phyloP scores from a whole-genome alignment of 192 early-diverging fungal species.

The Podila verticillata region DNA sequence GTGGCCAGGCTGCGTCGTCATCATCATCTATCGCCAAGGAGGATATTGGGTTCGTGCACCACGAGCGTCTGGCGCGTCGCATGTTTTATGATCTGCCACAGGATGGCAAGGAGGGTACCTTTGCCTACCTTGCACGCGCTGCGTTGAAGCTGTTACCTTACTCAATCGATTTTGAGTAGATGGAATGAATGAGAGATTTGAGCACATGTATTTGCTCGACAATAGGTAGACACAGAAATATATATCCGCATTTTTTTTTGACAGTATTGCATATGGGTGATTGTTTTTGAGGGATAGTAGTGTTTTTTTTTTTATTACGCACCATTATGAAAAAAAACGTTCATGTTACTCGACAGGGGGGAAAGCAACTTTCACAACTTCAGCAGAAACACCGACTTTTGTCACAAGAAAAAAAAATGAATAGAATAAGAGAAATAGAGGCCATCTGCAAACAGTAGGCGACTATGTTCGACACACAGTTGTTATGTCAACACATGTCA shows the following conservation, averaged over 20 bases:
- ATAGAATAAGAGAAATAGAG: neutral
- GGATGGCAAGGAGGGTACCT: conserved; percentile 72
- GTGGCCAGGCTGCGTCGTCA: conserved; percentile 6
- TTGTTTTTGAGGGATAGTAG: neutral
- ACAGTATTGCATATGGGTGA: neutral
- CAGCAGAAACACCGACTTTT: neutral
- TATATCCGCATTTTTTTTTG: neutral
- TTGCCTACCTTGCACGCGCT: conserved; percentile 67
- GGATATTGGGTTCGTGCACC: conserved; percentile 63
- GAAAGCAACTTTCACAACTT: neutral
- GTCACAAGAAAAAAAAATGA: neutral
- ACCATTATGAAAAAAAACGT: neutral
- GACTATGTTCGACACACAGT: neutral
- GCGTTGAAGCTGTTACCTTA: conserved; percentile 53
- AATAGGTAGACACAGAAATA: neutral
- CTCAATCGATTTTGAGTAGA: conserved; percentile 47
- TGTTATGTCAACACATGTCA: neutral
- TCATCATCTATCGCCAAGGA: neutral
- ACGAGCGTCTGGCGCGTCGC: conserved; percentile 69
- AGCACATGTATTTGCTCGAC: neutral
- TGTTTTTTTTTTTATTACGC: neutral
- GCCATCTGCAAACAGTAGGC: neutral
- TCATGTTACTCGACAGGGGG: neutral
- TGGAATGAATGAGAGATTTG: neutral
- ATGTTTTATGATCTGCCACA: conserved; percentile 86